Percentiles rank a stretch among this genome's conserved stretches.
These are phyloP conservation scores for Cryptococcus amylolentus DNA, from an alignment of 1,284 basidiomycete species.

Conservation along the genomic window DNA sequence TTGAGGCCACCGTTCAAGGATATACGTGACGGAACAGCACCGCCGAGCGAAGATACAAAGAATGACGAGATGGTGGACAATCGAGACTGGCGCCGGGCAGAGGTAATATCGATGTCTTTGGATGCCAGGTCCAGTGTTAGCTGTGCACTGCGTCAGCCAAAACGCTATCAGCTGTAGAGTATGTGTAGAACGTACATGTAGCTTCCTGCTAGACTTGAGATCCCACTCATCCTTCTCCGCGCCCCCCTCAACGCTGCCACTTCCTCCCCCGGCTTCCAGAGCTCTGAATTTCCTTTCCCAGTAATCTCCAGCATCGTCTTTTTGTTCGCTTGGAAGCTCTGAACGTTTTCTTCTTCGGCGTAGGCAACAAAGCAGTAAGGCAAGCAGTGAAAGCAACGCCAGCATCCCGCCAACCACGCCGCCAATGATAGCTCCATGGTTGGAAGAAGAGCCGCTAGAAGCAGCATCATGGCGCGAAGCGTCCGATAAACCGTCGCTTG, in stretches of 20 bases:
- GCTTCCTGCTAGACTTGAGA: constrained; percentile 8
- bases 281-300: constrained; percentile 25
- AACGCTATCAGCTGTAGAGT: neutral
- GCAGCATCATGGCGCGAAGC: neutral
- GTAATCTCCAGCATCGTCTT: constrained; percentile 10
- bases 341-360: constrained; percentile 1
- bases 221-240: constrained; percentile 7
- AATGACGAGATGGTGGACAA: constrained; percentile 20
- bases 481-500: too few relatives aligned
- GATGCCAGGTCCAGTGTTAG: constrained; percentile 18
- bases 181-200: constrained; percentile 7
- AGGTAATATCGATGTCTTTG: constrained; percentile 5
- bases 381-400: constrained; percentile 3
- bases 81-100: constrained; percentile 11
- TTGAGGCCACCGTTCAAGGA: constrained; percentile 3
- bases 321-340: neutral
- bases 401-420: constrained; percentile 13
- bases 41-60: constrained; percentile 8
- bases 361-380: constrained; percentile 5
- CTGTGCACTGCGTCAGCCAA: neutral
- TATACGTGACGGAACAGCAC: neutral
- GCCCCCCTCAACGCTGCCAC: neutral
- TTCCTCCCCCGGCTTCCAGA: constrained; percentile 13
- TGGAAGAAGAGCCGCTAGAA: constrained; percentile 2
- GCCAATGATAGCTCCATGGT: constrained; percentile 7